Conservation (phyloP, 2,329 filamentous ascomycete genomes). For the Tolypocladium guangdongense region DNA sequence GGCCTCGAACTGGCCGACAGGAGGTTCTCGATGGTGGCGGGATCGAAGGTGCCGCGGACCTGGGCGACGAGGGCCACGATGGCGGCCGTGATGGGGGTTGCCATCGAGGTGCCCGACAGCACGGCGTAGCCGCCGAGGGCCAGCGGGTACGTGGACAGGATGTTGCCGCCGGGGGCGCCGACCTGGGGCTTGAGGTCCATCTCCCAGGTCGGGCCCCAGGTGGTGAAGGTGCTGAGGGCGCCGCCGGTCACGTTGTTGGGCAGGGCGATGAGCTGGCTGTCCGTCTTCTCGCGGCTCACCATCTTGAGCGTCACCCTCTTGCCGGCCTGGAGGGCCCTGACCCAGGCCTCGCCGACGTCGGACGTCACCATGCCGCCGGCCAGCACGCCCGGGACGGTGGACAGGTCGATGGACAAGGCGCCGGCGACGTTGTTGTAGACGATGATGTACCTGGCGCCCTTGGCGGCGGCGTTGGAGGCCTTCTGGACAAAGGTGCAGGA, state of each 20-base stretch:
- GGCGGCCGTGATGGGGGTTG: conserved; percentile 43
- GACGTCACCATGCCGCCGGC: conserved; percentile 31
- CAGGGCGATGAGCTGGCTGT: conserved; percentile 19
- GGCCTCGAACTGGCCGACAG: conserved; percentile 39
- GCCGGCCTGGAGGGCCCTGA: conserved; percentile 29
- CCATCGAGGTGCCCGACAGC: conserved; percentile 49
- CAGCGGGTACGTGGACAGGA: conserved; percentile 45
- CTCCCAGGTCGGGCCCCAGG: conserved; percentile 52
- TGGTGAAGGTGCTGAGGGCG: conserved; percentile 39
- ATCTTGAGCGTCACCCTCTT: conserved; percentile 33
- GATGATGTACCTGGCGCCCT: conserved; percentile 49
- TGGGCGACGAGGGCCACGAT: conserved; percentile 43
- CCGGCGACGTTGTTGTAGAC: conserved; percentile 45
- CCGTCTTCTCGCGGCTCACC: conserved; percentile 25
- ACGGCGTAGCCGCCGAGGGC: conserved; percentile 37
- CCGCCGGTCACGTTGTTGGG: conserved; percentile 30
- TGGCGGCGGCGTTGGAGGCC: conserved; percentile 37
- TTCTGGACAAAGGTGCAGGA: conserved; percentile 46
- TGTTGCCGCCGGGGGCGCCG: conserved; percentile 43
- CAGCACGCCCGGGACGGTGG: conserved; percentile 17
- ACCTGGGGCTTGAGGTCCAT: conserved; percentile 45
- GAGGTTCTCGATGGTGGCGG: conserved; percentile 35
- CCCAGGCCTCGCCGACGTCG: conserved; percentile 31
- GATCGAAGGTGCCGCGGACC: conserved; percentile 38
- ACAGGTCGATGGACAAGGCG: conserved; percentile 22